phyloP scores from a whole-genome alignment of 768 basidiomycete genomes.

The Lactarius sp. region DNA sequence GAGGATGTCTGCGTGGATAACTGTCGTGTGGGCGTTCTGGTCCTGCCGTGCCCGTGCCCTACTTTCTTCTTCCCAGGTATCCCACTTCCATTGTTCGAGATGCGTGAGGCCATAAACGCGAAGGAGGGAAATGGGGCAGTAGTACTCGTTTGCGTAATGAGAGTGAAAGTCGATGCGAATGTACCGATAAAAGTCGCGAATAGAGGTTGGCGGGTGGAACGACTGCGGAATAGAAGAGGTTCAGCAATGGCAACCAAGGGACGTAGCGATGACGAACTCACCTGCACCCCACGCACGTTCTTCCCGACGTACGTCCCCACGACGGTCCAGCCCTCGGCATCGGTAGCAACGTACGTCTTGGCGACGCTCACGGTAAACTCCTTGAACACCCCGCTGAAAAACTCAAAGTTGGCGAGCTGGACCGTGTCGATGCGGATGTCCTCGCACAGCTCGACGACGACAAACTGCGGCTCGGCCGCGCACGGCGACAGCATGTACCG shows the following conservation, averaged over 20 bases:
- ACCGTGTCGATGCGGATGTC: conserved; percentile 96
- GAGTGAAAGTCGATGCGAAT: conserved; percentile 92
- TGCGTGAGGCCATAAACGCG: conserved; percentile 95
- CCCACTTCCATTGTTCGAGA: conserved; percentile 95
- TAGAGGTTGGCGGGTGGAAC: conserved; percentile 68
- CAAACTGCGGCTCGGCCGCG: conserved; percentile 57
- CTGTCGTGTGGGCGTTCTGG: conserved; percentile 29
- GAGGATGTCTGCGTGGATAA: conserved; percentile 28
- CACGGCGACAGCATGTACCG: conserved; percentile 97
- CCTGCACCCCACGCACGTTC: conserved; percentile 89
- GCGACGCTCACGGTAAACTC: conserved; percentile 81
- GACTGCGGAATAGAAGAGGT: conserved; percentile 41
- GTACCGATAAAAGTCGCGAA: conserved; percentile 87
- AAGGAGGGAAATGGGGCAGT: conserved; percentile 89
- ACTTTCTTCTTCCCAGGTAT: conserved; percentile 73
- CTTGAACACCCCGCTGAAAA: conserved; percentile 95
- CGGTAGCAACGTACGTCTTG: conserved; percentile 38
- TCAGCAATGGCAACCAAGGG: neutral
- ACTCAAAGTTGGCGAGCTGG: conserved; percentile 95
- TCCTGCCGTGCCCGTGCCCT: conserved; percentile 35
- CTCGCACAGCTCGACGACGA: conserved; percentile 95
- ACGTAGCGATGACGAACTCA: conserved; percentile 33
- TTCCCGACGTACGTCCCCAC: conserved; percentile 85
- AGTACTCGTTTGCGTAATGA: conserved; percentile 92
- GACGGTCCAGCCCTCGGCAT: conserved; percentile 42